Percentiles rank a stretch among this genome's conserved stretches.
Evolutionary conservation across 495 filamentous ascomycete genomes (phyloP).

Genomic region (Annulohypoxylon moriforme): DNA sequence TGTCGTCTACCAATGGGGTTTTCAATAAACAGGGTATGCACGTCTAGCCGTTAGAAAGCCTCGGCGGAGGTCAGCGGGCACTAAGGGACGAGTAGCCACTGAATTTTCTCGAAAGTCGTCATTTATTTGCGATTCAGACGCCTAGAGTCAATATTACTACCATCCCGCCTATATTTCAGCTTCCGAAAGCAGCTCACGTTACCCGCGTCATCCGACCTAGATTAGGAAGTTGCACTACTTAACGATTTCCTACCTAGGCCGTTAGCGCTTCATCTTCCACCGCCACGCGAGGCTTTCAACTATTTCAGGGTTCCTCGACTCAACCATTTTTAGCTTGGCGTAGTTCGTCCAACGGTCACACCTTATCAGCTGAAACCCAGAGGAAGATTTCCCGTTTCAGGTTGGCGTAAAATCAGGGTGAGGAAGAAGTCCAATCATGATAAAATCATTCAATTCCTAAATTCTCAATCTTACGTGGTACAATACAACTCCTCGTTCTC

Average conservation of each 20-base stretch:
- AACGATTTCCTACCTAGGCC: conserved; percentile 33
- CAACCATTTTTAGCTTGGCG: conserved; percentile 11
- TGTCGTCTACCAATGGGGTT: conserved; percentile 20
- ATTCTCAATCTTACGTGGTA: conserved; percentile 21
- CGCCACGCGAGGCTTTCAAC: conserved; percentile 9
- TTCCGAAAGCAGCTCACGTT: conserved; percentile 24
- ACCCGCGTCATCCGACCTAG: conserved; percentile 33
- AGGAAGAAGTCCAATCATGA: conserved; percentile 26
- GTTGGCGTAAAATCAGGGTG: conserved; percentile 13
- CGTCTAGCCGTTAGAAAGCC: conserved; percentile 19
- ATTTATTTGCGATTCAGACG: conserved; percentile 6
- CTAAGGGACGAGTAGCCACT: conserved; percentile 21
- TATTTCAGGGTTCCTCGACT: conserved; percentile 19
- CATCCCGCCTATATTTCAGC: conserved; percentile 18
- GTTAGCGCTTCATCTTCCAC: conserved; percentile 7
- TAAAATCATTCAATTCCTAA: neutral
- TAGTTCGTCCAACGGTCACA: conserved; percentile 1
- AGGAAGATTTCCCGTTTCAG: conserved; percentile 5
- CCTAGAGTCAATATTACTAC: conserved; percentile 36
- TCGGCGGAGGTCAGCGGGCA: conserved; percentile 24
- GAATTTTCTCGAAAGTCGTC: conserved; percentile 12
- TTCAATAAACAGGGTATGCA: conserved; percentile 26
- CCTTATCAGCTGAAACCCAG: conserved; percentile 12
- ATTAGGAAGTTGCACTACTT: conserved; percentile 38
- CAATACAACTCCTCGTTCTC: conserved; percentile 17